Evolutionary conservation across 768 basidiomycete species (phyloP).

Genomic region (Naganishia vaughanmartiniae): DNA sequence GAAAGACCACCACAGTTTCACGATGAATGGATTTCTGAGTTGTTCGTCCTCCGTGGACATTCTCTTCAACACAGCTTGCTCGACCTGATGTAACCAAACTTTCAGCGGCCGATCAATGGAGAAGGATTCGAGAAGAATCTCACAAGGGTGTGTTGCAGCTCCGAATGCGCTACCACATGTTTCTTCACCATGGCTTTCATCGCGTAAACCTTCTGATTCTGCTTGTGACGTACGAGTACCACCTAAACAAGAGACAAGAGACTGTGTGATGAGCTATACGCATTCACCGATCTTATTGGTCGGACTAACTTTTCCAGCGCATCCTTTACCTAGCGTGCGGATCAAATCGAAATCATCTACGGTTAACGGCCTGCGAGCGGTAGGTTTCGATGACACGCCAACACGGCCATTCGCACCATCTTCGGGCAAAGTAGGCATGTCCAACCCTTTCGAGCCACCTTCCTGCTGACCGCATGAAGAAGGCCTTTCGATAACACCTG

Average conservation of each 20-base stretch:
- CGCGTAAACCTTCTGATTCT: constrained; percentile 71
- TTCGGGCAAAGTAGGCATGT: not conserved
- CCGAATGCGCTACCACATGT: constrained; percentile 93
- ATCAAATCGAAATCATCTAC: constrained; percentile 95
- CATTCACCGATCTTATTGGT: constrained; percentile 28
- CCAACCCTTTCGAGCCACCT: not conserved
- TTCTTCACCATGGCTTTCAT: constrained; percentile 98
- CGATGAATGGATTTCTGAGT: constrained; percentile 81
- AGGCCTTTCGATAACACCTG: too few relatives aligned
- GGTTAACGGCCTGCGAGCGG: not conserved
- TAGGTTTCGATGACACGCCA: not conserved
- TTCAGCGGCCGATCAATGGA: too few relatives aligned
- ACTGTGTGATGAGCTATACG: not conserved
- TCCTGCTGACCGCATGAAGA: too few relatives aligned
- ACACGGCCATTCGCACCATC: not conserved
- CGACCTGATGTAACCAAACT: constrained; percentile 56
- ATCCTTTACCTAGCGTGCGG: constrained; percentile 92
- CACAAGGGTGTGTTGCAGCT: constrained; percentile 82
- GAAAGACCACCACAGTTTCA: constrained; percentile 95
- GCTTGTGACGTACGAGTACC: constrained; percentile 78
- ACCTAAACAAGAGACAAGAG: constrained; percentile 40
- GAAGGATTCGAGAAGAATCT: not conserved
- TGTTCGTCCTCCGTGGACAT: constrained; percentile 67
- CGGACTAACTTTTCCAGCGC: constrained; percentile 98
- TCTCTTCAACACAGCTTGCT: constrained; percentile 88